Conservation (phyloP, 83 land plant genomes). For the Picea engelmannii region DNA sequence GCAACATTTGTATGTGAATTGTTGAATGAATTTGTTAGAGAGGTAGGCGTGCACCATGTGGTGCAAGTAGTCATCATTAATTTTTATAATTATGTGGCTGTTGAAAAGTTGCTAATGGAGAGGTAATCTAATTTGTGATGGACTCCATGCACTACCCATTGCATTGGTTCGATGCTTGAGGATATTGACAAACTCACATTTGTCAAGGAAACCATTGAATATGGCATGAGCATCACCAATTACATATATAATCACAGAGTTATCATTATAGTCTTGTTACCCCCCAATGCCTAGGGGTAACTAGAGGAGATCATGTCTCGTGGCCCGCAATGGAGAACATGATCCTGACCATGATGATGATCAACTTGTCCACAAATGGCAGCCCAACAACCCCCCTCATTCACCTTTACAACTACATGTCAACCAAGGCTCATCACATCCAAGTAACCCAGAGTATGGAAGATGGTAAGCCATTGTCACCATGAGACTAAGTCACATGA, state of each 20-base stretch:
- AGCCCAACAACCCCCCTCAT: too few species aligned
- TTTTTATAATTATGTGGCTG: slow-evolving; percentile 15
- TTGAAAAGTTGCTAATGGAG: slow-evolving; percentile 20
- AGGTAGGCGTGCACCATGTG: slow-evolving; percentile 33
- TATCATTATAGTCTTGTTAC: too few species aligned
- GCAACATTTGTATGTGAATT: slow-evolving; percentile 15
- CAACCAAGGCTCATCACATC: too few species aligned
- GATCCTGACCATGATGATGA: too few species aligned
- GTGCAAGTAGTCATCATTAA: slow-evolving; percentile 32
- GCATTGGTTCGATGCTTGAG: slow-evolving; percentile 28
- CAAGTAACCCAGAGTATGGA: too few species aligned
- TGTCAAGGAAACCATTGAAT: slow-evolving; percentile 13
- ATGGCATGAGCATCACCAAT: slow-evolving; percentile 19
- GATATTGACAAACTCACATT: slow-evolving; percentile 19
- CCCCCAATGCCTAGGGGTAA: too few species aligned
- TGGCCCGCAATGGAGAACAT: too few species aligned
- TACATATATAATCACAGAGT: slow-evolving; percentile 24
- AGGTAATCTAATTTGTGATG: slow-evolving; percentile 18
- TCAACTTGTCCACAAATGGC: too few species aligned
- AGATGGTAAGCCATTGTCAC: too few species aligned
- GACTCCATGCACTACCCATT: slow-evolving; percentile 27
- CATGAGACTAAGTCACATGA: too few species aligned
- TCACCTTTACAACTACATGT: too few species aligned
- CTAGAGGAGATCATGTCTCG: too few species aligned
- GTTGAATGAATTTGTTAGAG: slow-evolving; percentile 30